Base-by-base conservation (phyloP, 768 basidiomycete genomes). In the Pisolithus tinctorius region DNA sequence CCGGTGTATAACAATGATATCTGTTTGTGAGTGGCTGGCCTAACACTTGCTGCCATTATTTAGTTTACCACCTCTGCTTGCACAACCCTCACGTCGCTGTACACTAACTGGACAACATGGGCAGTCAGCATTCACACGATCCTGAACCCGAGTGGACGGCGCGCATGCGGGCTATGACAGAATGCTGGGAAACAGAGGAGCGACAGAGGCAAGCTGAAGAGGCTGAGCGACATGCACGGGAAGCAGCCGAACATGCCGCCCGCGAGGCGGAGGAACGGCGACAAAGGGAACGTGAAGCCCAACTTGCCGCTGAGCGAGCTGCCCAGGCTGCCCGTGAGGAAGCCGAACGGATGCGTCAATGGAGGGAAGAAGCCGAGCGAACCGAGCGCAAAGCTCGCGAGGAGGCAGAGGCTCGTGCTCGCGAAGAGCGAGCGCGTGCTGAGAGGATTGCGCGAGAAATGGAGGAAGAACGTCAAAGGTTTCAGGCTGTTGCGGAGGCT, bases 401-500 rank as follows among this genome's bases (percentile, higher is more conserved):
- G 9, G 40, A 41, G 14, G 40, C 40, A 3, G 40, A 41, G 17
- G 40, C 40, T 41, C 17, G 17, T 23, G 40, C 40, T 17, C 17
- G 17, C 7, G 23, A 17, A 23, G 40, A 17, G 17, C 40, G 40
- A 20, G 40, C 17, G 6, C 45, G 50, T 30, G 45, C 47, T 0
- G 8, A 48, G 13, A 16, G 37, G 20, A 41, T 50, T 9, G 37
- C 29, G 6, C n/a, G 3, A 9, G 27, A 58, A 13, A 55, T 46
- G 1, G 55, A 53, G 6, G 47, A 25, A 17, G 57, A 56, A 1
- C 55, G 58, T 2, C 20, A 56, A 23, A 27, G n/a, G 13, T 13
- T 20, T n/a, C 54, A 44, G 43, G 50, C 59, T 1, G 51, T 27
- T 14, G 56, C 56, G 17, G 63, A 60, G 1, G 60, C 56, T 10